These are phyloP conservation scores for Chamaenerion angustifolium DNA, from an alignment of 345 rosid genomes.

Conservation along the genomic window DNA sequence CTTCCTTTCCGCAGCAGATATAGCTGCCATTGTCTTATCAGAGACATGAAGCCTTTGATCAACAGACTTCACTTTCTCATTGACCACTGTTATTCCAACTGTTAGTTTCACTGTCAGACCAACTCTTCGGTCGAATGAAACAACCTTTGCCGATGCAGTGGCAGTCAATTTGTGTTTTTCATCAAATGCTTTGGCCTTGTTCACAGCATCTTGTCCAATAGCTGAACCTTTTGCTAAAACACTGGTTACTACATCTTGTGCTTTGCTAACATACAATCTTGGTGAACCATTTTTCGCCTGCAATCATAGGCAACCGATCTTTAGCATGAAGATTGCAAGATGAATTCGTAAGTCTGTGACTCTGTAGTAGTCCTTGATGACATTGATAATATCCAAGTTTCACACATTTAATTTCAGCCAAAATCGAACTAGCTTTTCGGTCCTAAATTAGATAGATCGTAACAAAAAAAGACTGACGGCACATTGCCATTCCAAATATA, in stretches of 20 bases:
- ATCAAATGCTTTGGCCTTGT: slow-evolving; percentile 88
- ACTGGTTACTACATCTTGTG: slow-evolving; percentile 71
- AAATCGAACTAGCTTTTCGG: too few species aligned
- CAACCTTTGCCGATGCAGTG: slow-evolving; percentile 82
- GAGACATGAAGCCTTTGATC: slow-evolving; percentile 92
- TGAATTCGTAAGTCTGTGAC: too few species aligned
- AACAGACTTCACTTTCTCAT: slow-evolving; percentile 87
- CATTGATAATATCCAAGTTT: too few species aligned
- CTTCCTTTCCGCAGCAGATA: slow-evolving; percentile 91
- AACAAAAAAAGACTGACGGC: too few species aligned
- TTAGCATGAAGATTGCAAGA: too few species aligned
- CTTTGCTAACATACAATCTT: slow-evolving; percentile 57
- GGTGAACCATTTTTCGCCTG: slow-evolving; percentile 39
- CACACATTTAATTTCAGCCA: too few species aligned
- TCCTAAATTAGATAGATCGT: too few species aligned
- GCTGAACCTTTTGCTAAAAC: slow-evolving; percentile 85
- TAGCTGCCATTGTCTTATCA: slow-evolving; percentile 93
- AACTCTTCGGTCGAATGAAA: slow-evolving; percentile 66
- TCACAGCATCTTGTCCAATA: slow-evolving; percentile 78
- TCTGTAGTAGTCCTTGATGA: too few species aligned
- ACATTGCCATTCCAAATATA: too few species aligned
- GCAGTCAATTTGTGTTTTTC: slow-evolving; percentile 77
- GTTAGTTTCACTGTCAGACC: slow-evolving; percentile 74
- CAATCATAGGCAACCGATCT: slow-evolving; percentile 7
- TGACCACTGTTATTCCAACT: slow-evolving; percentile 73